These are phyloP conservation scores for Balakata baccata DNA, from an alignment of 345 rosid species.

Conservation along the genomic window DNA sequence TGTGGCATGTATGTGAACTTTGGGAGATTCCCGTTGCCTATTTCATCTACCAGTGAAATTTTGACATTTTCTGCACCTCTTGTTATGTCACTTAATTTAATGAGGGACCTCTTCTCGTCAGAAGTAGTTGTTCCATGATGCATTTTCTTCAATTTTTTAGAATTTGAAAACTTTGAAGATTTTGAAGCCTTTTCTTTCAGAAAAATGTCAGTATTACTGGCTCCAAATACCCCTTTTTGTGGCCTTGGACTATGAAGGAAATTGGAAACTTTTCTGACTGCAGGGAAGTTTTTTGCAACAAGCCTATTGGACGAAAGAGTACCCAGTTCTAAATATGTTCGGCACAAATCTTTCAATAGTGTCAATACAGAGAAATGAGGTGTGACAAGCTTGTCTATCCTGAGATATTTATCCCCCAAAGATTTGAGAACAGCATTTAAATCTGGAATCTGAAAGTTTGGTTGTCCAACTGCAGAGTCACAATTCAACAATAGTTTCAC, in stretches of 20 bases:
- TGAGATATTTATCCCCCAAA: conserved; percentile 26
- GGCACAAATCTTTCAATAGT: conserved; percentile 31
- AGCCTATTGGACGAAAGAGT: conserved; percentile 5
- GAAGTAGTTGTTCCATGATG: not conserved
- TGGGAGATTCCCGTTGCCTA: conserved; percentile 46
- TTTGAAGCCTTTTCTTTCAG: not conserved
- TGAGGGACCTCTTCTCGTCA: not conserved
- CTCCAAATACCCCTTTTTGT: not conserved
- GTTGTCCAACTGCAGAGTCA: not conserved
- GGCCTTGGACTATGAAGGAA: not conserved
- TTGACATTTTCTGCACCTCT: conserved; percentile 31
- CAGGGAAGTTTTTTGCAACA: conserved; percentile 4
- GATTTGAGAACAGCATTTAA: conserved; percentile 22
- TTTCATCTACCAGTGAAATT: conserved; percentile 56
- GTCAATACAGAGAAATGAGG: conserved; percentile 24
- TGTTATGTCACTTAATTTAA: conserved; percentile 8
- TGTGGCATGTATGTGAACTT: conserved; percentile 64
- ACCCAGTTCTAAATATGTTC: conserved; percentile 21
- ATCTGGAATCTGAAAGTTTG: conserved; percentile 19
- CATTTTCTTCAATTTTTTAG: not conserved
- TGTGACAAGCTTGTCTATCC: conserved; percentile 5
- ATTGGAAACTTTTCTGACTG: not conserved
- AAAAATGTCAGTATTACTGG: not conserved
- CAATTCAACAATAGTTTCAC: conserved; percentile 27
- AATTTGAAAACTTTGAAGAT: not conserved